Base-by-base conservation (phyloP, 2,329 filamentous ascomycete genomes). In the Aspergillus fijiensis region DNA sequence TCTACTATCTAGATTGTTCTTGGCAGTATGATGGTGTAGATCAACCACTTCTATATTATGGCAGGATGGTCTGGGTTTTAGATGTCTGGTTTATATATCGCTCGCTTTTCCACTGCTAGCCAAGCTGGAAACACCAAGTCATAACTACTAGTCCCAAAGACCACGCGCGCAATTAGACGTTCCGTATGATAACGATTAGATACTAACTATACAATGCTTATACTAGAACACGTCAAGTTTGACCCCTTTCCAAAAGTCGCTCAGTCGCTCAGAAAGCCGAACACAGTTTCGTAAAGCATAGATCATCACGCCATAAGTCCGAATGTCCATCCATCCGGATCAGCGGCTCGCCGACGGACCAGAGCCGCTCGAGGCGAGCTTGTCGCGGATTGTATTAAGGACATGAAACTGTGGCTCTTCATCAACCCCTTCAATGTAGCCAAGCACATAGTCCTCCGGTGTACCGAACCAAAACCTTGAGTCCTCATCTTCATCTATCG, bases 401-500 rank as follows among this genome's bases (percentile, higher is more conserved):
- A 67, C 57, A 56, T 69, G 65, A 53, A 76, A 76, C 7, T 68
- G 63, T 11, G 65, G 59, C 50, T 58, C 29, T 1, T 54, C 66
- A 25, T 66, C 67, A 25, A 67, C 60, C 2, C 59, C 58, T 27
- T 67, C 66, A n/a, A 77, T 55, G 59, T 69, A 67, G 2, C 74
- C 74, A 35, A 77, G 65, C 19, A 73, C 65, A 55, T 71, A 73
- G 45, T 76, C 70, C 33, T 76, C 74, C 2, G 67, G 60, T 12
- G 74, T 72, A 5, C 67, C 72, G 63, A 76, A 72, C 74, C 74
- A 77, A 56, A 77, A 73, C 7, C 57, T 64, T 11, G 67, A 66
- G n/a, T 67, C 57, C 16, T 65, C 58, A 12, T 65, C 61, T 10
- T 65, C 58, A n/a, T 60, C 65, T 14, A 55, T 61, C 29, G 63